These are phyloP conservation scores for Casuarina cunninghamiana DNA, from an alignment of 306 rosid species.

Conservation along the genomic window DNA sequence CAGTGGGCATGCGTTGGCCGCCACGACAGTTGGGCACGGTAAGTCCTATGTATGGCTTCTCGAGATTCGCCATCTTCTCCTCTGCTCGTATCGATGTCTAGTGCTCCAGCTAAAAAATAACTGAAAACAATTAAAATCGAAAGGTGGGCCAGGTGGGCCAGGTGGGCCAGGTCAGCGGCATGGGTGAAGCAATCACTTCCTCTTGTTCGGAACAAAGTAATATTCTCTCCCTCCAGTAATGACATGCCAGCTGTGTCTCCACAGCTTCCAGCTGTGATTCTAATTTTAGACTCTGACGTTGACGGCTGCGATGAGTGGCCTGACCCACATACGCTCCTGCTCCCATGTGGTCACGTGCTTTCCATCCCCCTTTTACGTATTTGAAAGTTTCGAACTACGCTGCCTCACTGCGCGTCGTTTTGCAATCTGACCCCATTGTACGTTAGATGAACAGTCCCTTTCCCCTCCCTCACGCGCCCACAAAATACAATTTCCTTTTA, in stretches of 20 bases:
- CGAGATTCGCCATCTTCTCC: too few relatives aligned
- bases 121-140: background rate
- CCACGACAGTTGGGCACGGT: too few relatives aligned
- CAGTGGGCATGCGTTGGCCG: too few relatives aligned
- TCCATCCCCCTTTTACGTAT: background rate
- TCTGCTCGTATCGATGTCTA: too few relatives aligned
- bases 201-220: background rate
- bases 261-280: conserved; percentile 28
- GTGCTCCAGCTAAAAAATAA: too few relatives aligned
- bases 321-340: background rate
- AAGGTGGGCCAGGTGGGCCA: background rate
- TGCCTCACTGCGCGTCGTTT: background rate
- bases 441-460: background rate
- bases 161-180: background rate
- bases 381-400: background rate
- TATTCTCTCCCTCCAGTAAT: conserved; percentile 35
- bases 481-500: background rate
- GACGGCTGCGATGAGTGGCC: conserved; percentile 34
- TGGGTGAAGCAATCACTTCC: background rate
- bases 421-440: too few relatives aligned
- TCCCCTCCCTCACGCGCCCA: background rate
- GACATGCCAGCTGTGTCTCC: conserved; percentile 36
- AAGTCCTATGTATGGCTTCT: too few relatives aligned
- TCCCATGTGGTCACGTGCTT: conserved; percentile 54
- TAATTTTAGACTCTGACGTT: conserved; percentile 20